These are phyloP conservation scores for Colletotrichum falcatum DNA, from an alignment of 2,329 filamentous ascomycete genomes.

Conservation along the genomic window DNA sequence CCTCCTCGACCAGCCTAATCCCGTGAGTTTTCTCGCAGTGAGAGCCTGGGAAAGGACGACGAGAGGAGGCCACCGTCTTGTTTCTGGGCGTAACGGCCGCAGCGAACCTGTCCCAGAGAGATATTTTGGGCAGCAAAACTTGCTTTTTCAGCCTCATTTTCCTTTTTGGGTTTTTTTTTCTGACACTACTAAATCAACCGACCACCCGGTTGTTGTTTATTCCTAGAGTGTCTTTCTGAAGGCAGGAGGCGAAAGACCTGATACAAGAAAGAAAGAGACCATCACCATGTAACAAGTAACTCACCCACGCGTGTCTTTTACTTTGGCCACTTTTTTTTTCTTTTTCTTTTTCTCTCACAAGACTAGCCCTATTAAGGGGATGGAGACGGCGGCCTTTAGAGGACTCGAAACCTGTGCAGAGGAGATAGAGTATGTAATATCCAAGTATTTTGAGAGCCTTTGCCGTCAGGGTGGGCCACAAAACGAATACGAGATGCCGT, in stretches of 20 bases:
- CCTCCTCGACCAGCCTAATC: slow-evolving; percentile 15
- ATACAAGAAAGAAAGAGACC: slow-evolving; percentile 32
- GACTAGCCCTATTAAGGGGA: not conserved
- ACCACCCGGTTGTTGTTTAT: slow-evolving; percentile 36
- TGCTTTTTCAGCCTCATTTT: slow-evolving; percentile 30
- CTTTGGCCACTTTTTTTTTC: slow-evolving; percentile 13
- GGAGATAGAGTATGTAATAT: slow-evolving; percentile 29
- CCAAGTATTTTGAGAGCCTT: not conserved
- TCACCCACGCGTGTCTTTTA: slow-evolving; percentile 34
- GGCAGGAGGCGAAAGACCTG: slow-evolving; percentile 17
- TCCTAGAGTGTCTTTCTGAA: slow-evolving; percentile 1
- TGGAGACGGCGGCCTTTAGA: slow-evolving; percentile 3
- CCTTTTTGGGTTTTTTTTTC: slow-evolving; percentile 8
- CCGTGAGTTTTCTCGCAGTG: not conserved
- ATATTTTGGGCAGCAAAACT: slow-evolving; percentile 29
- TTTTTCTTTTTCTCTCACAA: slow-evolving; percentile 4
- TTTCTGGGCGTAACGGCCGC: slow-evolving; percentile 40
- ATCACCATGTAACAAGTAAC: slow-evolving; percentile 40
- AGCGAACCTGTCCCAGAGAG: slow-evolving; percentile 27
- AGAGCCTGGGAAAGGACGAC: not conserved
- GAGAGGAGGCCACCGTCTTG: slow-evolving; percentile 26
- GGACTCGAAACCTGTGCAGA: not conserved
- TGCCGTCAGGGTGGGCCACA: not conserved
- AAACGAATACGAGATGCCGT: slow-evolving; percentile 7
- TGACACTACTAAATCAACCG: slow-evolving; percentile 30